These are phyloP conservation scores for Phycomyces blakesleeanus DNA, from an alignment of 192 early-diverging fungal genomes.

Conservation along the genomic window DNA sequence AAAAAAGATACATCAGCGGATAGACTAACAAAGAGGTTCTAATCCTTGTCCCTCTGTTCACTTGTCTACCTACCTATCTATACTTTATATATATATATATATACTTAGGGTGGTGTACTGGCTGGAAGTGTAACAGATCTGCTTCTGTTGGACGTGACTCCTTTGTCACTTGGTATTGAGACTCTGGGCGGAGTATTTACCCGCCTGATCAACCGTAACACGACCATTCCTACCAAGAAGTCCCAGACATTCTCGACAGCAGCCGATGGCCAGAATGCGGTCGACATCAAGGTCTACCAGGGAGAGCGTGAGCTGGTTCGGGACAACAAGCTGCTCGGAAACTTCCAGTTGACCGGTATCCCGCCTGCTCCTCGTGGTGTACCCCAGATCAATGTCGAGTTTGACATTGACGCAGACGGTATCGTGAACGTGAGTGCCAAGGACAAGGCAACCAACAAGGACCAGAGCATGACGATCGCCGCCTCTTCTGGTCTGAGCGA, in stretches of 20 bases:
- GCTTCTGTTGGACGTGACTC: slow-evolving; percentile 89
- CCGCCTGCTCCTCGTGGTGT: slow-evolving; percentile 96
- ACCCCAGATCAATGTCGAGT: slow-evolving; percentile 95
- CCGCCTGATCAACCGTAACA: slow-evolving; percentile 93
- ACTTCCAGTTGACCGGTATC: slow-evolving; percentile 97
- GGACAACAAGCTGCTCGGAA: slow-evolving; percentile 98
- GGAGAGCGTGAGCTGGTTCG: slow-evolving; percentile 94
- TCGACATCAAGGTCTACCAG: slow-evolving; percentile 95
- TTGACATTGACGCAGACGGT: slow-evolving; percentile 97
- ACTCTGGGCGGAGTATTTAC: slow-evolving; percentile 98
- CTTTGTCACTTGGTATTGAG: slow-evolving; percentile 95
- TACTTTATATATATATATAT: too few relatives aligned
- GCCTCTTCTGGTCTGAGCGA: slow-evolving; percentile 98
- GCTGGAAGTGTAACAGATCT: slow-evolving; percentile 94
- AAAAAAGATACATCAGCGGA: too few relatives aligned
- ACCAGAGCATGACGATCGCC: slow-evolving; percentile 98
- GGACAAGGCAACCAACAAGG: slow-evolving; percentile 91
- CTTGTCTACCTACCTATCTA: too few relatives aligned
- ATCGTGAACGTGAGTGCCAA: slow-evolving; percentile 93
- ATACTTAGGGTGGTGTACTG: slow-evolving; percentile 67
- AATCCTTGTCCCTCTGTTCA: too few relatives aligned
- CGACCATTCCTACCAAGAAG: slow-evolving; percentile 95
- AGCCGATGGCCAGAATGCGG: slow-evolving; percentile 95
- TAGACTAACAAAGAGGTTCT: too few relatives aligned
- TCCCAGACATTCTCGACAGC: slow-evolving; percentile 96